Base-by-base conservation (phyloP, 2,329 filamentous ascomycete species). In the Rasamsonia emersonii region DNA sequence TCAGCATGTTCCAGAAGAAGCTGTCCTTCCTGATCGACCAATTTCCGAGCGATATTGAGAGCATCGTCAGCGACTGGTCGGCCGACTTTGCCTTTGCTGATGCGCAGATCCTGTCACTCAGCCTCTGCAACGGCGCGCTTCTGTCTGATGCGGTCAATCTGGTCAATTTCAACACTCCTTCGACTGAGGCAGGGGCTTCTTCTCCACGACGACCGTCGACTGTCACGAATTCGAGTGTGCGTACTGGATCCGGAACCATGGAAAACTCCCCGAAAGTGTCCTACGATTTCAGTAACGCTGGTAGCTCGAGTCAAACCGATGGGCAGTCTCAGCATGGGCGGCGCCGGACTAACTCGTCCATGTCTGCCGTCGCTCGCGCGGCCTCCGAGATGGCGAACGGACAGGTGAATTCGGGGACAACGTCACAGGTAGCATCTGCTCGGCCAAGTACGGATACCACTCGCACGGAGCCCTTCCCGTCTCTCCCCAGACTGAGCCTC, bases 1-100 rank as follows among this genome's bases (percentile, higher is more conserved):
- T 80, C 53, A 70, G 71, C 35, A 77, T 85, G 23, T 88, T 86
- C 77, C 80, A 82, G 47, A 80, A 83, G 45, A 94, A 93, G 64
- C 73, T 95, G 40, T 77, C 75, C 43, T 71, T 74, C 6, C 75
- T 91, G 2, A 68, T 95, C 4, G 77, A 79, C 19, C 75, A 82
- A 32, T 67, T 68, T 28, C 72, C 78, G 5, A 75, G 79, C 9
- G 79, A 84, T 31, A 56, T 86, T 11, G 62, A 75, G 24, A 79
- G 89, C 27, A 83, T 96, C 33, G 68, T 88, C 37, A 73, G 75
- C 23, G 75, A 79, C 8, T 96, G 93, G 68, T 72, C 78, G 31
- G 74, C 75, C 10, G 88, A 94, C 49, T 91, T 82, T 54, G 77
- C 74, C 15, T 79, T 81, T 46, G 75, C 82, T 31, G 81, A 93